These are phyloP conservation scores for Leccinum pellstonianum DNA, from an alignment of 768 basidiomycete genomes.

Conservation along the genomic window DNA sequence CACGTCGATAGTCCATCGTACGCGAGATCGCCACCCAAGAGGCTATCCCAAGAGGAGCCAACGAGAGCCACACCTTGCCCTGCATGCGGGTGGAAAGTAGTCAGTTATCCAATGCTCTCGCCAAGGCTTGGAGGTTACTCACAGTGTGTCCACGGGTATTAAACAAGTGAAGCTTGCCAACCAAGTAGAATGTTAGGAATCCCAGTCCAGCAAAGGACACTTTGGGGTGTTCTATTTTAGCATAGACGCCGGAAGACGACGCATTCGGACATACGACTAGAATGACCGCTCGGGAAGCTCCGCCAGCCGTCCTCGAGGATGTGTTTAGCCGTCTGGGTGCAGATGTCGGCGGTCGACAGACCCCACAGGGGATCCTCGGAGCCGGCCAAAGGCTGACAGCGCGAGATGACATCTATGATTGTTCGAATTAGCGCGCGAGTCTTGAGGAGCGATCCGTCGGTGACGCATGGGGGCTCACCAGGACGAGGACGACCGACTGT, in stretches of 20 bases:
- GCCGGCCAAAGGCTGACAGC: conserved; percentile 64
- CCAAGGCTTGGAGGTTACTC: conserved; percentile 20
- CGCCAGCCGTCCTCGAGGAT: conserved; percentile 80
- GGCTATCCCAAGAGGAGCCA: conserved; percentile 74
- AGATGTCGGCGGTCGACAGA: conserved; percentile 68
- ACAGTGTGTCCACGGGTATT: conserved; percentile 75
- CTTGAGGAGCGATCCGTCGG: neutral
- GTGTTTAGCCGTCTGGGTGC: conserved; percentile 61
- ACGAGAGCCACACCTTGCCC: conserved; percentile 79
- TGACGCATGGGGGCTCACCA: conserved; percentile 39
- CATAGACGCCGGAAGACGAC: neutral
- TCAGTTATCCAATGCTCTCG: neutral
- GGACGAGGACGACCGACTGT: conserved; percentile 89
- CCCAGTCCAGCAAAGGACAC: conserved; percentile 93
- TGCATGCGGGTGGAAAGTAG: conserved; percentile 16
- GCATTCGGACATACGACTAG: conserved; percentile 58
- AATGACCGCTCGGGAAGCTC: conserved; percentile 91
- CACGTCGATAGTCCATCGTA: conserved; percentile 92
- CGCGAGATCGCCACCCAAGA: conserved; percentile 74
- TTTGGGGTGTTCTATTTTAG: conserved; percentile 26
- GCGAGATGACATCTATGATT: conserved; percentile 27
- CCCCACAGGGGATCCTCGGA: conserved; percentile 68
- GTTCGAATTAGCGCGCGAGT: neutral
- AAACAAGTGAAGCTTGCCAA: conserved; percentile 89
- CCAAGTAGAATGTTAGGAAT: conserved; percentile 83